These are phyloP conservation scores for Puccinia horiana DNA, from an alignment of 1,284 basidiomycete genomes.

Conservation along the genomic window DNA sequence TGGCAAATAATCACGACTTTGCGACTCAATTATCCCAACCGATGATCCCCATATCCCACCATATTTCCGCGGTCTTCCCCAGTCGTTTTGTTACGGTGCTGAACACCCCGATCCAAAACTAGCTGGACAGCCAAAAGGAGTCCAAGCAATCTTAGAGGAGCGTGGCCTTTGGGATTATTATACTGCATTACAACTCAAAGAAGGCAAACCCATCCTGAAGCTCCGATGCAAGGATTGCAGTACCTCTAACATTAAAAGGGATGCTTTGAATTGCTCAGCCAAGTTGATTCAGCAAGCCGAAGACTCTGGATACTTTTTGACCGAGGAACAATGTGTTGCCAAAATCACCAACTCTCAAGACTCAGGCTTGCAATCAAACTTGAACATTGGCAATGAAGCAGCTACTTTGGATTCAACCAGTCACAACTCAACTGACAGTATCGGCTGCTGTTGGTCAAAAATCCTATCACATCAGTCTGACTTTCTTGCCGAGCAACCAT, in stretches of 20 bases:
- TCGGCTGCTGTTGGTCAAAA: constrained; percentile 20
- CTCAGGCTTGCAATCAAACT: background rate
- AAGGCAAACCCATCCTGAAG: background rate
- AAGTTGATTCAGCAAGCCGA: background rate
- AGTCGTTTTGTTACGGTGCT: background rate
- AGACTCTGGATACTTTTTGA: background rate
- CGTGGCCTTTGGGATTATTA: background rate
- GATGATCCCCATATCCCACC: background rate
- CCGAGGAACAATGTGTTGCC: background rate
- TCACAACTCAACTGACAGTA: background rate
- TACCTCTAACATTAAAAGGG: background rate
- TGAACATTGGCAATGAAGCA: too few relatives aligned
- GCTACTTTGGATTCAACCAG: too few relatives aligned
- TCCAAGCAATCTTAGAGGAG: constrained; percentile 4
- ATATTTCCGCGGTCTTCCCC: background rate
- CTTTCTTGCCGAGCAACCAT: background rate
- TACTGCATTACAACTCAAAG: background rate
- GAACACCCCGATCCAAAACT: background rate
- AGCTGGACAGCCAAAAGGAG: constrained; percentile 1
- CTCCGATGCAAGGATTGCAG: background rate
- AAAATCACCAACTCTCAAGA: background rate
- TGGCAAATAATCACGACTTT: background rate
- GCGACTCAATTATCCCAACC: background rate
- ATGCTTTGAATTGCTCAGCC: background rate
- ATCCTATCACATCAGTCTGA: constrained; percentile 1